Evolutionary conservation across 179 eudicot genomes (phyloP).

Genomic region (Heliamphora pulchella): DNA sequence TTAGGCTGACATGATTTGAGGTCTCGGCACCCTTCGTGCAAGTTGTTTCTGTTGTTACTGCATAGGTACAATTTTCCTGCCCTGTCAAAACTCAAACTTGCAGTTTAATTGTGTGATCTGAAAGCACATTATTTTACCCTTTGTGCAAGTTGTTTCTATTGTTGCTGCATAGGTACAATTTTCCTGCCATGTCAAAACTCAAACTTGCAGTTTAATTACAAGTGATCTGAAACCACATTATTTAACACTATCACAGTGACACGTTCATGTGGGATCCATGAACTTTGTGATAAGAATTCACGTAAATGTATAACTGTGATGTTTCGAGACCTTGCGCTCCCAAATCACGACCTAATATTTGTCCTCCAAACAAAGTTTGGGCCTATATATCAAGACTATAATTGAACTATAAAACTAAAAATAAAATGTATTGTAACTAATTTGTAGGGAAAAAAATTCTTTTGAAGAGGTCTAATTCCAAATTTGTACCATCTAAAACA

Average conservation of each 20-base stretch:
- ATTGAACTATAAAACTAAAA: no score
- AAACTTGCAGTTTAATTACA: not conserved
- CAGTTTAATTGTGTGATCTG: no score
- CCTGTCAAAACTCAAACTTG: not conserved
- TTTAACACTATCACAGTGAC: constrained; percentile 14
- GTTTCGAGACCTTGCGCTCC: no score
- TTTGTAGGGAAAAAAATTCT: no score
- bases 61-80: constrained; percentile 54
- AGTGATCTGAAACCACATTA: no score
- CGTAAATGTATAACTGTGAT: no score
- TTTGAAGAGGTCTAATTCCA: not conserved
- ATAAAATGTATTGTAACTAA: no score
- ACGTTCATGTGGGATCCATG: no score
- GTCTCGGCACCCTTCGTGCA: constrained; percentile 52
- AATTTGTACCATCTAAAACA: not conserved
- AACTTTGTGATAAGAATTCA: no score
- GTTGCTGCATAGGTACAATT: constrained; percentile 51
- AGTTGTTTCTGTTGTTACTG: constrained; percentile 44
- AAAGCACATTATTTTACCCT: constrained; percentile 15
- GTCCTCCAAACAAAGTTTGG: no score
- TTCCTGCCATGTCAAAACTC: constrained; percentile 23
- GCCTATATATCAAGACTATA: no score
- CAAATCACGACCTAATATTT: no score
- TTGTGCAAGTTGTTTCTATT: constrained; percentile 46
- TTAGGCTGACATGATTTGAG: constrained; percentile 37